These are phyloP conservation scores for Nitzschia sp. DNA, from an alignment of 108 stramenopile species.

Conservation along the genomic window DNA sequence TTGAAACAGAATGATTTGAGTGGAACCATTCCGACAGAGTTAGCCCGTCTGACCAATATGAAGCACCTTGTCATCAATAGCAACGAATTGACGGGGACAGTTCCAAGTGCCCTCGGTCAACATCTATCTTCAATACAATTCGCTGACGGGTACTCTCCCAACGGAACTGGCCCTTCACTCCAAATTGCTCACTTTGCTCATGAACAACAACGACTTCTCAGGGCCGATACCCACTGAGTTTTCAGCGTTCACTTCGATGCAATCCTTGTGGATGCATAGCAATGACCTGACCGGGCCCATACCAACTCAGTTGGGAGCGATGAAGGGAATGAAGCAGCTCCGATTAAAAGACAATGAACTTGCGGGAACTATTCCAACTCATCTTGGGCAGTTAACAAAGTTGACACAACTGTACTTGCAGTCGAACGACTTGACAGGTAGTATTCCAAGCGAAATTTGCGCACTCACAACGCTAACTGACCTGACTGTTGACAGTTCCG, in stretches of 20 bases:
- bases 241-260: constrained; percentile 24
- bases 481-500: too few relatives aligned
- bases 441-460: too few relatives aligned
- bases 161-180: constrained; percentile 30
- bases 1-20: background rate
- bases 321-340: background rate
- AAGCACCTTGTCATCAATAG: too few relatives aligned
- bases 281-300: constrained; percentile 18
- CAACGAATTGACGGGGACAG: constrained; percentile 13
- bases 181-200: constrained; percentile 23
- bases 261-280: constrained; percentile 22
- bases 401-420: background rate
- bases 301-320: constrained; percentile 5
- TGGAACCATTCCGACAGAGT: constrained; percentile 9
- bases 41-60: too few relatives aligned
- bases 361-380: constrained; percentile 43
- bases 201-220: constrained; percentile 37
- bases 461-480: too few relatives aligned
- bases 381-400: constrained; percentile 40
- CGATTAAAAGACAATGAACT: constrained; percentile 29
- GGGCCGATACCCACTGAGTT: constrained; percentile 48
- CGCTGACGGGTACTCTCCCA: constrained; percentile 36
- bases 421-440: too few relatives aligned
- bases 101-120: constrained; percentile 19
- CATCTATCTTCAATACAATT: constrained; percentile 26